Evolutionary conservation across 1,284 basidiomycete species (phyloP).

Genomic region (Sparassis latifolia): DNA sequence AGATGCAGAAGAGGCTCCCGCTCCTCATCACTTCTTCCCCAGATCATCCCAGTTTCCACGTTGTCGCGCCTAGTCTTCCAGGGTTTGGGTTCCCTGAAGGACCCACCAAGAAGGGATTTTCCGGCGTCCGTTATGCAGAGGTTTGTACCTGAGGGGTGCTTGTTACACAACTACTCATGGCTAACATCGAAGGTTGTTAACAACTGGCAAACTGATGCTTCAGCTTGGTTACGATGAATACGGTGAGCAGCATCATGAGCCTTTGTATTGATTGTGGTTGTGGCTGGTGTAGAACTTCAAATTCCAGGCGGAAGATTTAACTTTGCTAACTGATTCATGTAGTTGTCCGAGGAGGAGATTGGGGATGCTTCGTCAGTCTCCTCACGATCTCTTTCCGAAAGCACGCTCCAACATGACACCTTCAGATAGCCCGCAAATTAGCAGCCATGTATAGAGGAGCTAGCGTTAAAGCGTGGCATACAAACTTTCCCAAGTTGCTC

Average conservation of each 20-base stretch:
- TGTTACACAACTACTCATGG: too few relatives aligned
- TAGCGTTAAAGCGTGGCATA: slow-evolving; percentile 26
- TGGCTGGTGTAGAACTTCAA: not conserved
- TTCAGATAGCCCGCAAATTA: slow-evolving; percentile 26
- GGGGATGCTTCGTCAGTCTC: slow-evolving; percentile 5
- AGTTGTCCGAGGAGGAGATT: slow-evolving; percentile 9
- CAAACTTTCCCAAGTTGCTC: slow-evolving; percentile 19
- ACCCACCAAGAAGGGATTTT: slow-evolving; percentile 31
- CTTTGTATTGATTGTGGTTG: not conserved
- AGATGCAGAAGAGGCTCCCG: slow-evolving; percentile 48
- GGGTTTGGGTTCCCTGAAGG: slow-evolving; percentile 50
- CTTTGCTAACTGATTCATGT: not conserved
- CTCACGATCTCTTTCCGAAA: not conserved
- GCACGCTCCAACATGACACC: too few relatives aligned
- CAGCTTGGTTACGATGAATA: slow-evolving; percentile 23
- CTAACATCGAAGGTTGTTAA: not conserved
- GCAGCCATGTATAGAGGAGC: slow-evolving; percentile 24
- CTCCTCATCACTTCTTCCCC: slow-evolving; percentile 33
- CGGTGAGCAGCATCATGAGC: slow-evolving; percentile 10
- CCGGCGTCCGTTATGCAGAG: slow-evolving; percentile 22
- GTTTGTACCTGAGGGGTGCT: slow-evolving; percentile 1
- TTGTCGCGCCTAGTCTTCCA: slow-evolving; percentile 48
- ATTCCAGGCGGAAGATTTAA: not conserved
- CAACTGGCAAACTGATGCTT: slow-evolving; percentile 5
- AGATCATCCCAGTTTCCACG: slow-evolving; percentile 50